Evolutionary conservation across 2,329 filamentous ascomycete genomes (phyloP), one percentile per base, ranked within the genome.

Genomic region (Graphiopsis chlorocephala): DNA sequence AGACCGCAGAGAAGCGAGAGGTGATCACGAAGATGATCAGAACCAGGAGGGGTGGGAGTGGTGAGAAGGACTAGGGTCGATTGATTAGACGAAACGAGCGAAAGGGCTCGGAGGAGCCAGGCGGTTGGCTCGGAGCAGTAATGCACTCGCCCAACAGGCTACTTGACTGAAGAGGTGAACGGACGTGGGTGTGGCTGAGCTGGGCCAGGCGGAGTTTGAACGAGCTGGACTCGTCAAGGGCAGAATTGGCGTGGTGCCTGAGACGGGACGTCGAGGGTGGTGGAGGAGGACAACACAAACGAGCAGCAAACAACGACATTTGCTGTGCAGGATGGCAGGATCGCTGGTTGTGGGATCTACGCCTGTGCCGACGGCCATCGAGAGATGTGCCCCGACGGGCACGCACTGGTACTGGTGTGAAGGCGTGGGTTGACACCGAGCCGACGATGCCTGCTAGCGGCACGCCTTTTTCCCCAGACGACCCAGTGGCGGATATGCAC

Each of bases 401-500:
- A 26, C 38, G 33, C 42, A 47, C 20, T 31, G 33, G 35, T n/a
- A n/a, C 31, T 17, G 58, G 52, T 38, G 47, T 38, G 60, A 62
- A 52, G 60, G n/a, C n/a, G n/a, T n/a, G n/a, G 31, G 35, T 35
- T 14, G 20, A 23, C 33, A 20, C n/a, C 55, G 55, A 58, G 29
- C 33, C 55, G 55, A 58, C 55, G 25, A 55, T 45, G 60, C 60
- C 48, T 62, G 60, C 60, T 62, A 62, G 48, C 48, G 48, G 48
- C 33, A 33, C 33, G 48, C 60, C 31, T 62, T 33, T 25, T 62
- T 62, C 60, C 59, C 59, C 59, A 61, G 59, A 61, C 59, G 45
- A 61, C 6, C 55, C 55, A 57, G 53, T 56, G n/a, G 53, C 52
- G 26, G 25, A 25, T 50, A 17, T 50, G 47, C 47, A 28, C 23